Percentiles rank a stretch among this genome's conserved stretches.
These are phyloP conservation scores for Cercis canadensis DNA, from an alignment of 306 rosid genomes.

Conservation along the genomic window DNA sequence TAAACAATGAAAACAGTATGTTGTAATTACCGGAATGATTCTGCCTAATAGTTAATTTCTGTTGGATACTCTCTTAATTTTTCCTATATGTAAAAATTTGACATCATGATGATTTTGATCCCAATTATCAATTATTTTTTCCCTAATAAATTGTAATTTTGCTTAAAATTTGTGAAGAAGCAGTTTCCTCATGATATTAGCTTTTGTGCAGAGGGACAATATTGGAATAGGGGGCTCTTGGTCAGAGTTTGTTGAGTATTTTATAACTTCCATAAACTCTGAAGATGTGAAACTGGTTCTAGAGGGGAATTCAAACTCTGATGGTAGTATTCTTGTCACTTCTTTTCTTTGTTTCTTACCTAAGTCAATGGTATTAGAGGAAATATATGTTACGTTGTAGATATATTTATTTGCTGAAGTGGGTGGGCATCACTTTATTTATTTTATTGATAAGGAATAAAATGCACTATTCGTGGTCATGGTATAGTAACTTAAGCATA, in stretches of 20 bases:
- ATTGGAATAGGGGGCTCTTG: conserved; percentile 86
- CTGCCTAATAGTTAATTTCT: conserved; percentile 19
- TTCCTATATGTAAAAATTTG: not conserved
- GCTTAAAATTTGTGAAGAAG: conserved; percentile 15
- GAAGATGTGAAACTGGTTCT: conserved; percentile 71
- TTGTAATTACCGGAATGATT: conserved; percentile 16
- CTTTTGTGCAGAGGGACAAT: conserved; percentile 72
- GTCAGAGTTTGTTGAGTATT: conserved; percentile 78
- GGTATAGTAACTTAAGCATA: conserved; percentile 11
- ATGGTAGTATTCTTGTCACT: conserved; percentile 38
- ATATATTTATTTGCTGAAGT: conserved; percentile 22
- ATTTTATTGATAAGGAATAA: not conserved
- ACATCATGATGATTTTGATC: conserved; percentile 7
- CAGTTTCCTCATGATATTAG: not conserved
- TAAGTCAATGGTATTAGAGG: not conserved
- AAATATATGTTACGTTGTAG: not conserved
- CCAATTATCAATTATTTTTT: not conserved
- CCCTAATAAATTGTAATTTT: not conserved
- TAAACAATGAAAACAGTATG: not conserved
- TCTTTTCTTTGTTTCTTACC: conserved; percentile 6
- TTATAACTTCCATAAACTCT: conserved; percentile 67
- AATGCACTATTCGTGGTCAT: not conserved
- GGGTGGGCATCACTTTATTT: not conserved
- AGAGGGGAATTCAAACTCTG: conserved; percentile 49
- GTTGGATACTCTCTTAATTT: not conserved